A percentile compares a stretch with the other conserved stretches of the same genome.
phyloP scores from a whole-genome alignment of 768 basidiomycete genomes.

The Mycena filopes region DNA sequence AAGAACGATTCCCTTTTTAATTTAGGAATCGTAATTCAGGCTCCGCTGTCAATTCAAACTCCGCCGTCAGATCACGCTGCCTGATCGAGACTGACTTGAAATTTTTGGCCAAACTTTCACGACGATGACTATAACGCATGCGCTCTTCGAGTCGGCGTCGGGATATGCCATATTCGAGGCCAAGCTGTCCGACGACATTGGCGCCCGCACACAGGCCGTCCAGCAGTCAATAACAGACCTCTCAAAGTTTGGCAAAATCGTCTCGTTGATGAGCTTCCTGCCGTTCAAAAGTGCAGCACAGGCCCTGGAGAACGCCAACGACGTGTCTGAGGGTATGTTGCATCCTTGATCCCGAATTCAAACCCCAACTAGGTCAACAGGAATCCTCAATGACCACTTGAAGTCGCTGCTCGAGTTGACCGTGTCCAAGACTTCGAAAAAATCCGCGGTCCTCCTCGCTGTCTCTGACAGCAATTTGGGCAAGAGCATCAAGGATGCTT shows the following conservation, averaged over 20 bases:
- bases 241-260: slow-evolving; percentile 92
- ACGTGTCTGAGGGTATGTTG: slow-evolving; percentile 89
- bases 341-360: slow-evolving; percentile 6
- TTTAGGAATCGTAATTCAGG: no score
- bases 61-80: neutral
- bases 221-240: slow-evolving; percentile 91
- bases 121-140: slow-evolving; percentile 66
- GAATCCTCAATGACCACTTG: slow-evolving; percentile 86
- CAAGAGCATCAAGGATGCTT: slow-evolving; percentile 77
- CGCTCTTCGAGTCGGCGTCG: slow-evolving; percentile 93
- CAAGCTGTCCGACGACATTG: slow-evolving; percentile 89
- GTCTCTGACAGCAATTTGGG: slow-evolving; percentile 83
- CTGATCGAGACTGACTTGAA: neutral
- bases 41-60: neutral
- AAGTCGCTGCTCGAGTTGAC: slow-evolving; percentile 88
- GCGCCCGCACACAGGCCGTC: slow-evolving; percentile 76
- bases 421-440: slow-evolving; percentile 80
- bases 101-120: slow-evolving; percentile 10
- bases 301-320: slow-evolving; percentile 95
- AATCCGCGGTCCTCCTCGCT: slow-evolving; percentile 75
- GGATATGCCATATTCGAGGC: slow-evolving; percentile 95
- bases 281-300: slow-evolving; percentile 95
- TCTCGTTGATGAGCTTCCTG: slow-evolving; percentile 87
- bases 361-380: slow-evolving; percentile 50
- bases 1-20: no score